Evolutionary conservation across 140 eudicot species (phyloP).

Genomic region (Cichorium intybus): DNA sequence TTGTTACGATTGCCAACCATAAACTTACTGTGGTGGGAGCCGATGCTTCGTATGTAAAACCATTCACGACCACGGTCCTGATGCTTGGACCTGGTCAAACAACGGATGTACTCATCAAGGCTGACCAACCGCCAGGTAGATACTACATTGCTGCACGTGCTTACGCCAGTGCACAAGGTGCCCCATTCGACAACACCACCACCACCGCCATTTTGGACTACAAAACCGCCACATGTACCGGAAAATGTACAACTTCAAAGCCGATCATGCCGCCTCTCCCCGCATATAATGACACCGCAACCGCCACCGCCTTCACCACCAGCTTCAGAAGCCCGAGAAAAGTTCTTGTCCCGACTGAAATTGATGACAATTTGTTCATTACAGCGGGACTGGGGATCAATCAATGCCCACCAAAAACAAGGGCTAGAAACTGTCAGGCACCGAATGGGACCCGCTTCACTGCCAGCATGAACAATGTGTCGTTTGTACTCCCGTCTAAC

Average conservation of each 20-base stretch:
- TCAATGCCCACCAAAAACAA: conserved; percentile 65
- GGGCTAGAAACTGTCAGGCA: conserved; percentile 65
- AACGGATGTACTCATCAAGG: conserved; percentile 79
- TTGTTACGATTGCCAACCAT: conserved; percentile 83
- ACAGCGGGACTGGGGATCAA: conserved; percentile 80
- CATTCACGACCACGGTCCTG: conserved; percentile 76
- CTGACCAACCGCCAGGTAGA: conserved; percentile 70
- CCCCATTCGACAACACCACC: conserved; percentile 87
- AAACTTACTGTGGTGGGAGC: conserved; percentile 83
- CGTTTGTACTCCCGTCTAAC: conserved; percentile 77
- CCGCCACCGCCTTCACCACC: conserved; percentile 77
- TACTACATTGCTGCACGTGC: conserved; percentile 96
- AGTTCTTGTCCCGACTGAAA: conserved; percentile 56
- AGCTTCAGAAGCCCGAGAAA: conserved; percentile 62
- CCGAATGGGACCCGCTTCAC: conserved; percentile 90
- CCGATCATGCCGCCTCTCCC: conserved; percentile 72
- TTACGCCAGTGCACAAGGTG: conserved; percentile 88
- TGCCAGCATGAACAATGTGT: conserved; percentile 90
- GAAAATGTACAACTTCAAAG: conserved; percentile 39
- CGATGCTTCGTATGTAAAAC: conserved; percentile 90
- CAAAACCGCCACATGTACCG: conserved; percentile 45
- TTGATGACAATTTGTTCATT: conserved; percentile 65
- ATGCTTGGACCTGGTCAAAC: conserved; percentile 98
- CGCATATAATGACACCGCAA: conserved; percentile 74
- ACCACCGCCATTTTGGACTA: conserved; percentile 92